Percentiles rank a stretch among this genome's conserved stretches.
Evolutionary conservation across 2,329 filamentous ascomycete genomes (phyloP).

Genomic region (Verticillium longisporum): DNA sequence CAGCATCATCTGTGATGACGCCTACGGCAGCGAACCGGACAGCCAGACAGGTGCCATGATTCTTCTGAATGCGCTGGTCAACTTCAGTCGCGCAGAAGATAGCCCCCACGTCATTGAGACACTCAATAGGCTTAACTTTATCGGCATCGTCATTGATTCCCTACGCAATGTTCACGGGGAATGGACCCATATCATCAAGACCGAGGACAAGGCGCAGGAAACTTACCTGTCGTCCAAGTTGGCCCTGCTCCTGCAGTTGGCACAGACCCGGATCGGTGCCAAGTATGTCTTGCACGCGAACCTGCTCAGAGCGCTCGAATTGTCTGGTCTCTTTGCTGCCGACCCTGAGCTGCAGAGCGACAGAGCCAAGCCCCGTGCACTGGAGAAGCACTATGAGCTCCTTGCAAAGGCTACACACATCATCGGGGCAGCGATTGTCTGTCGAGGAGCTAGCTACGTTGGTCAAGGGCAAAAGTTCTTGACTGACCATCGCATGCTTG

Average conservation of each 20-base stretch:
- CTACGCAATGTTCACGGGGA: constrained; percentile 72
- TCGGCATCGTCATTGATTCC: constrained; percentile 83
- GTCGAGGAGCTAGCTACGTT: constrained; percentile 75
- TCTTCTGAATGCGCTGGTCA: constrained; percentile 71
- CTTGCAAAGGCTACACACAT: constrained; percentile 76
- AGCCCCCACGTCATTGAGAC: constrained; percentile 71
- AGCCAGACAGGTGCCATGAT: constrained; percentile 83
- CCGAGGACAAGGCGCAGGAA: constrained; percentile 34
- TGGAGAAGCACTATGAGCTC: constrained; percentile 78
- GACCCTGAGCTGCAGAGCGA: constrained; percentile 90
- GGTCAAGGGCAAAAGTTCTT: constrained; percentile 76
- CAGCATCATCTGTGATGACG: constrained; percentile 87
- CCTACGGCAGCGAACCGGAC: constrained; percentile 72
- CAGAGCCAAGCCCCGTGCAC: constrained; percentile 59
- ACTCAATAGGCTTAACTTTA: constrained; percentile 81
- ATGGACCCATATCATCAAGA: constrained; percentile 49
- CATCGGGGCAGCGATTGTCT: constrained; percentile 73
- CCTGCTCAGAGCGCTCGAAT: constrained; percentile 72
- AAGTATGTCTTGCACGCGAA: constrained; percentile 83
- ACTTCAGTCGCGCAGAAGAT: constrained; percentile 63
- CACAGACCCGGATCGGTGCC: constrained; percentile 78
- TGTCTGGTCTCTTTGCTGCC: constrained; percentile 77
- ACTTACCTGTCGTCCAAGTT: constrained; percentile 64
- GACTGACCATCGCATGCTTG: constrained; percentile 71
- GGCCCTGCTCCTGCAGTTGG: constrained; percentile 74